A percentile compares a stretch with the other conserved stretches of the same genome.
phyloP scores from a whole-genome alignment of 192 early-diverging fungal genomes.

The Neocallimastix lanati region DNA sequence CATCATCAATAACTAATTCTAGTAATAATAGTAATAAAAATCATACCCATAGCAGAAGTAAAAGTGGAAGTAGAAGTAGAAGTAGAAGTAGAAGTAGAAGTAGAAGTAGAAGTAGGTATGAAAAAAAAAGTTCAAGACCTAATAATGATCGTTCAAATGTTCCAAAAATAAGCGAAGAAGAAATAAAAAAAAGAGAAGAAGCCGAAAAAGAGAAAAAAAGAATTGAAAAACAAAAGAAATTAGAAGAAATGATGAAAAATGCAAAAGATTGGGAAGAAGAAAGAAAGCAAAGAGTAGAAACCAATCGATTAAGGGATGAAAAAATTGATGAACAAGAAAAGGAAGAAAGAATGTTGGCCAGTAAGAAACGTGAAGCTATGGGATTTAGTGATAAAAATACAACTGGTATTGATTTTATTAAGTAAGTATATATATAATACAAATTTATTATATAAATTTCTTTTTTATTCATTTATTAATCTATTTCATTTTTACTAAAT shows the following conservation, averaged over 20 bases:
- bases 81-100: background rate
- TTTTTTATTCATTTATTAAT: background rate
- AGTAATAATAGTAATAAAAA: too few species aligned
- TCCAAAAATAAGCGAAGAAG: background rate
- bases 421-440: too few species aligned
- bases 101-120: background rate
- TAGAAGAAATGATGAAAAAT: slow-evolving; percentile 21
- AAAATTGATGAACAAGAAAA: background rate
- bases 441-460: too few species aligned
- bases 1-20: too few species aligned
- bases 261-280: slow-evolving; percentile 10
- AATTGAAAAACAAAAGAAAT: background rate
- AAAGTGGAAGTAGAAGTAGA: background rate
- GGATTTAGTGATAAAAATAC: background rate
- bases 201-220: background rate
- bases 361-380: background rate
- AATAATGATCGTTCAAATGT: too few species aligned
- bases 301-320: background rate
- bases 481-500: too few species aligned
- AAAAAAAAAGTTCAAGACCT: too few species aligned
- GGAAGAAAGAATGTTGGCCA: background rate
- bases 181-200: background rate
- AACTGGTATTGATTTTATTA: background rate
- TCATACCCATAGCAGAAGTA: background rate
- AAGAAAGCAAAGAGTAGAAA: slow-evolving; percentile 9